A percentile compares a stretch with the other conserved stretches of the same genome.
These are phyloP conservation scores for Penicillium waksmanii DNA, from an alignment of 495 filamentous ascomycete species.

Conservation along the genomic window DNA sequence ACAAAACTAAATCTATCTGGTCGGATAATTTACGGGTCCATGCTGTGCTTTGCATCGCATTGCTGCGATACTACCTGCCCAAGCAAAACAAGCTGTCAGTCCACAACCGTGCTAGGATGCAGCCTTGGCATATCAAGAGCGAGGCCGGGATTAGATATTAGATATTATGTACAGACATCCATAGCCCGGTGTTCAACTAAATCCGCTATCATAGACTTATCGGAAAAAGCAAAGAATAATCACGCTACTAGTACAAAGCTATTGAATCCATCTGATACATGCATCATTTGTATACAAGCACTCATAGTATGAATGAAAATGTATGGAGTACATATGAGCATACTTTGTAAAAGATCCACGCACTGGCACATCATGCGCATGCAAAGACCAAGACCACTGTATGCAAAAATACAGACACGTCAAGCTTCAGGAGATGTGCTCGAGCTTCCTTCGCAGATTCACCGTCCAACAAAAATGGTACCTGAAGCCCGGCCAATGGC, in stretches of 20 bases:
- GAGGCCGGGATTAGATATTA: background rate
- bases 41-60: background rate
- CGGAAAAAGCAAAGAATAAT: background rate
- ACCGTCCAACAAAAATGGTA: background rate
- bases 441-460: too few relatives aligned
- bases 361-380: too few relatives aligned
- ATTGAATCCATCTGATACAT: background rate
- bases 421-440: too few relatives aligned
- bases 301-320: background rate
- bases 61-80: background rate
- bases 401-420: too few relatives aligned
- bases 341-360: too few relatives aligned
- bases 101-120: background rate
- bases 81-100: background rate
- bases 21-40: slow-evolving; percentile 1
- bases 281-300: background rate
- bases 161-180: background rate
- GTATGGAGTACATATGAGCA: too few relatives aligned
- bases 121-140: background rate
- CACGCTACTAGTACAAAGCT: background rate
- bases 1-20: background rate
- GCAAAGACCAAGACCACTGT: too few relatives aligned
- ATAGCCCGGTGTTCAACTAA: background rate
- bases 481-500: background rate
- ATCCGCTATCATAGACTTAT: background rate